Base-by-base conservation (phyloP, 768 basidiomycete genomes). In the Tulasnella sp. region DNA sequence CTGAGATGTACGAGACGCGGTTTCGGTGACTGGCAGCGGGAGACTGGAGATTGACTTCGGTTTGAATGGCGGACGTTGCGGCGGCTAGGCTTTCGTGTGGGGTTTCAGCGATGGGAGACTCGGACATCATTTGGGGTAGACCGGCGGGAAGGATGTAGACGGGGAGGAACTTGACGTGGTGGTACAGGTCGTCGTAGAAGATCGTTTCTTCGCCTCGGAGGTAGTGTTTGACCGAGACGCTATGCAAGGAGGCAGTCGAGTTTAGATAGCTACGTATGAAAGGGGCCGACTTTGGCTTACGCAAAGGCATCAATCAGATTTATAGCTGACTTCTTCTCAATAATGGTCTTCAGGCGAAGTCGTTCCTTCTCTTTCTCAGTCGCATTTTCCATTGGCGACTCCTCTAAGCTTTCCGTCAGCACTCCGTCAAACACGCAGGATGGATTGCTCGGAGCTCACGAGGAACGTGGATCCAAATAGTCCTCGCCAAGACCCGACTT, bases 321-420 rank as follows among this genome's bases (percentile, higher is more conserved):
- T 73, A 91, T 83, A 0, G 84, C 82, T 0, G 89, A 85, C 80
- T 90, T 90, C 78, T 88, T 89, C 77, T 90, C 89, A 69, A 91
- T 77, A 69, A 89, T 77, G 0, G 82, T 79, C 17, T 85, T 78
- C 70, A 19, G 69, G 62, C 11, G 75, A 72, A 16, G 75, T 73
- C 17, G 75, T 36, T 4, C 52, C 14, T 59, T 59, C 52, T 59
- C 26, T 14, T 59, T 59, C 26, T 59, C 52, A 9, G 52, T 59
- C 3, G 52, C 52, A 9, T 14, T 29, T 11, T 59, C 52, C 3
- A 29, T 22, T 12, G 52, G 52, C 4, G 52, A 22, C 11, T 59
- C 52, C 52, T 59, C 52, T 59, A 59, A 29, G 11, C 9, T 29
- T 5, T 1, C 4, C 1, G 11, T 65, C 3, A 40, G 34, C 5